Percentiles rank a stretch among this genome's conserved stretches.
Evolutionary conservation across 768 basidiomycete species (phyloP).

Genomic region (Dacryopinax primogenitus): DNA sequence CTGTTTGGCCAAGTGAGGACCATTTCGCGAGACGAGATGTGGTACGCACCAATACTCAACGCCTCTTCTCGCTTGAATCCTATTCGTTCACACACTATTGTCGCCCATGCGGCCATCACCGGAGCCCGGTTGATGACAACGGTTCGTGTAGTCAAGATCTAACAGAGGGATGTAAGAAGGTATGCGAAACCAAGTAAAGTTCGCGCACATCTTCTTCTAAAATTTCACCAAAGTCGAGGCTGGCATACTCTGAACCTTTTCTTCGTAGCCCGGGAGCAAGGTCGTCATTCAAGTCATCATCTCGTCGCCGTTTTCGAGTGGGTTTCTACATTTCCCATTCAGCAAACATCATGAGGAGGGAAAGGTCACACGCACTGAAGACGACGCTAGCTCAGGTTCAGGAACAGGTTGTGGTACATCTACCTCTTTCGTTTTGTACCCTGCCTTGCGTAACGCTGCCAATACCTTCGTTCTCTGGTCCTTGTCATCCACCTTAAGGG

Average conservation of each 20-base stretch:
- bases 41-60: conserved; percentile 65
- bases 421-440: conserved; percentile 32
- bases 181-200: not conserved
- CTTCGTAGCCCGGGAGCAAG: conserved; percentile 36
- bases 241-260: conserved; percentile 42
- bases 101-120: conserved; percentile 89
- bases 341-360: not conserved
- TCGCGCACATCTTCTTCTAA: conserved; percentile 51
- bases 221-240: conserved; percentile 59
- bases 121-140: conserved; percentile 82
- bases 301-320: conserved; percentile 33
- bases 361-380: conserved; percentile 3
- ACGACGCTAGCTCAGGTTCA: not conserved
- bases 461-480: conserved; percentile 51
- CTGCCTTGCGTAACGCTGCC: conserved; percentile 48
- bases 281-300: conserved; percentile 42
- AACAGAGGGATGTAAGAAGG: not conserved
- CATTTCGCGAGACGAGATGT: not conserved
- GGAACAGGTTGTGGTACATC: conserved; percentile 14
- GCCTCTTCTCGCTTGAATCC: conserved; percentile 85
- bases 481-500: conserved; percentile 48
- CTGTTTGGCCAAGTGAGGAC: too few species aligned
- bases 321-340: not conserved
- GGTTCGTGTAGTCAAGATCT: conserved; percentile 50
- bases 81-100: conserved; percentile 67